Base-by-base conservation (phyloP, 768 basidiomycete genomes). In the Candolleomyces aberdarensis region DNA sequence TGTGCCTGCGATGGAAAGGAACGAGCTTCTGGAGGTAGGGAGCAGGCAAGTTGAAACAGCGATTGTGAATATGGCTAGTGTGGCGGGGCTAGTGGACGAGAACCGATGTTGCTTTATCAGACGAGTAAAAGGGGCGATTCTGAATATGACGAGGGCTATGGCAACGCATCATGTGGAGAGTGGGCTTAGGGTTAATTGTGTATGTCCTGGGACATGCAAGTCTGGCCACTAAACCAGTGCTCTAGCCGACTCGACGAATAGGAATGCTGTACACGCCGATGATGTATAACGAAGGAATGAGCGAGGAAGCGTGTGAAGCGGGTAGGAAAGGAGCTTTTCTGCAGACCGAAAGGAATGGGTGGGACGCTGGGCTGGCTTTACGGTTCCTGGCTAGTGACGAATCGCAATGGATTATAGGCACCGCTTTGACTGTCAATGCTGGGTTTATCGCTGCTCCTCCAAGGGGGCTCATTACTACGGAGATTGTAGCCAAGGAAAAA, bases 121-220 rank as follows among this genome's bases (percentile, higher is more conserved):
- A 77, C 76, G 22, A 77, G 75, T 58, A n/a, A 80, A 78, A 64
- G 77, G 77, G 4, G 78, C 78, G 0, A 64, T 78, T 10, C 65
- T 80, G 40, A 78, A 80, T 44, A 76, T 80, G 74, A 80, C 78
- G 1, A 67, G 76, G 48, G 77, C 78, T 2, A 80, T 80, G 78
- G 78, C 77, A 0, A 71, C 71, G 1, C 77, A 80, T 57, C 78
- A 78, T 63, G 77, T 73, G 0, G 68, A 73, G 3, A 69, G 70
- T 26, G 76, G 75, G 1, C 78, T 80, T 53, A 69, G 75, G 44
- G 76, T 78, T 10, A 78, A 78, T 43, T 76, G 73, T 63, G 76
- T 78, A 10, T 76, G 75, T 67, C 75, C 76, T 52, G 78, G 78
- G 76, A 40, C 22, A 74, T 60, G 1, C 41, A 20, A 22, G 41